phyloP scores from a whole-genome alignment of 1,139 yeast genomes.

The Suhomyces anneliseae region DNA sequence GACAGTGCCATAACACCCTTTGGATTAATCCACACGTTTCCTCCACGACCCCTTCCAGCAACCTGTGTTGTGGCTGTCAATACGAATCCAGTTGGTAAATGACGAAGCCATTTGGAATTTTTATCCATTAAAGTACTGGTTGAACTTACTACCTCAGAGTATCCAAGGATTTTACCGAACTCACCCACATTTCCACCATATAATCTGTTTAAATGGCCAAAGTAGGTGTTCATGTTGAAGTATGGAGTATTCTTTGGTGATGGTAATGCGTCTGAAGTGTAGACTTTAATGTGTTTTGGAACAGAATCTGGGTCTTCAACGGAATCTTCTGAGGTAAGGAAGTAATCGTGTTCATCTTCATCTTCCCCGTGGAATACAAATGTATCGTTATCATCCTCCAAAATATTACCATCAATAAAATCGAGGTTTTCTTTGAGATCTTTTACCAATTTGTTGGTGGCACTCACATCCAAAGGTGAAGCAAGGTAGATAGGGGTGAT shows the following conservation, averaged over 20 bases:
- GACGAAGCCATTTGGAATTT: constrained; percentile 57
- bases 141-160: constrained; percentile 89
- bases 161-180: constrained; percentile 65
- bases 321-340: constrained; percentile 43
- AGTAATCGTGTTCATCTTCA: constrained; percentile 22
- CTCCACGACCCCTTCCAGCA: constrained; percentile 92
- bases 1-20: constrained; percentile 88
- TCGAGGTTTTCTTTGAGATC: constrained; percentile 42
- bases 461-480: constrained; percentile 27
- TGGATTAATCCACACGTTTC: constrained; percentile 94
- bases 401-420: constrained; percentile 39
- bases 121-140: constrained; percentile 78
- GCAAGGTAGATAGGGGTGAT: constrained; percentile 62
- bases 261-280: constrained; percentile 46
- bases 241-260: constrained; percentile 60
- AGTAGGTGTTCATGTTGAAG: constrained; percentile 65
- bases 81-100: constrained; percentile 70
- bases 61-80: constrained; percentile 82
- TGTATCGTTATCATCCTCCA: constrained; percentile 55
- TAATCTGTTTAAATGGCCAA: constrained; percentile 40
- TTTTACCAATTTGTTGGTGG: constrained; percentile 26
- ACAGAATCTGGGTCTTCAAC: constrained; percentile 54
- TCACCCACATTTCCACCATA: constrained; percentile 28
- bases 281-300: constrained; percentile 52
- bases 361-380: constrained; percentile 44